Conservation (phyloP, 306 rosid species). For the Vachellia pachyceras region DNA sequence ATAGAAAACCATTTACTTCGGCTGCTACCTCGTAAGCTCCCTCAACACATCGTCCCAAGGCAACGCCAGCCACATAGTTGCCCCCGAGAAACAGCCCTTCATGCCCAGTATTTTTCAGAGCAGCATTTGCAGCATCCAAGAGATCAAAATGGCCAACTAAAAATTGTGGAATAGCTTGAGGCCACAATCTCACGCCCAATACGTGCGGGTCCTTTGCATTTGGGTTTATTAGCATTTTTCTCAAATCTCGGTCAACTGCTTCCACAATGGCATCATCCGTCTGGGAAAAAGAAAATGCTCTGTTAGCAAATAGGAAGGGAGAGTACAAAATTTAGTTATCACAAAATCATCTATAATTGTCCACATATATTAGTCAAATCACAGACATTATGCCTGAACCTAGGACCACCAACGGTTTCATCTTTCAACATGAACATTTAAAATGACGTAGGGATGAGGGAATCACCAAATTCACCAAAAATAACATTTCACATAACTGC, state of each 20-base stretch:
- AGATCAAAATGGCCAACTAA: conserved; percentile 88
- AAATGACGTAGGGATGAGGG: conserved; percentile 5
- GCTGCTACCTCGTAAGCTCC: conserved; percentile 88
- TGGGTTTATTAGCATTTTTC: conserved; percentile 74
- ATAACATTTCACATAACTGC: conserved; percentile 31
- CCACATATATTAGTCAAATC: conserved; percentile 20
- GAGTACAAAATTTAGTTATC: conserved; percentile 11
- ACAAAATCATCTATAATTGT: conserved; percentile 10
- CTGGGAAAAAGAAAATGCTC: conserved; percentile 52
- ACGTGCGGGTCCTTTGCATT: conserved; percentile 66
- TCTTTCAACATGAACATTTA: conserved; percentile 35
- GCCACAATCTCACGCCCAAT: conserved; percentile 88
- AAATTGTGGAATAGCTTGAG: conserved; percentile 97
- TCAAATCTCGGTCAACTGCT: conserved; percentile 88
- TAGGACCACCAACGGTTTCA: conserved; percentile 15
- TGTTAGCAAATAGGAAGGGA: conserved; percentile 24
- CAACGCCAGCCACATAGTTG: conserved; percentile 89
- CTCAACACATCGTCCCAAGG: conserved; percentile 98
- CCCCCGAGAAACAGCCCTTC: conserved; percentile 90
- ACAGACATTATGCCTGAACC: conserved; percentile 38
- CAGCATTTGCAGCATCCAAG: conserved; percentile 73
- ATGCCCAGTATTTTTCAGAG: conserved; percentile 62
- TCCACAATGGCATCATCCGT: conserved; percentile 73
- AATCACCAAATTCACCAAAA: conserved; percentile 27
- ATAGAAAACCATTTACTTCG: conserved; percentile 69